Conservation (phyloP, 169 alveolate species). For the Theileria annulata region DNA sequence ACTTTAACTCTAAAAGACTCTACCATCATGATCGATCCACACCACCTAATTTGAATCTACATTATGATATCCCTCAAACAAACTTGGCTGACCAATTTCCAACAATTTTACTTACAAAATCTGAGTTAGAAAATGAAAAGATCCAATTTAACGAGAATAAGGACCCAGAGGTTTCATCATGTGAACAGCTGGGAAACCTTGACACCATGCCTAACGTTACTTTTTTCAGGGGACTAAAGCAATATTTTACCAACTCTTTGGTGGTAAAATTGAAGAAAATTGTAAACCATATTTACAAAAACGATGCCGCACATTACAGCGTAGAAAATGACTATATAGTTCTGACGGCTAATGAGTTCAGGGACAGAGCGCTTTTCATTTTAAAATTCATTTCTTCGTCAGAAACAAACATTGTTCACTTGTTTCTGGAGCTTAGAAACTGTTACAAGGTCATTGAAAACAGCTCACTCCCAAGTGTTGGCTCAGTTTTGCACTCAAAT, state of each 20-base stretch:
- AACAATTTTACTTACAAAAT: conserved; percentile 3
- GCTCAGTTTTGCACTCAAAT: conserved; percentile 69
- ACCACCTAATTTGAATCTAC: background rate
- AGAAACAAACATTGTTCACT: conserved; percentile 54
- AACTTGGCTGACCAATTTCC: conserved; percentile 2
- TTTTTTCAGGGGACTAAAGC: conserved; percentile 44
- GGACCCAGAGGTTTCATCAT: background rate
- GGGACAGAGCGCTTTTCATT: conserved; percentile 40
- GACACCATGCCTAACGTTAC: background rate
- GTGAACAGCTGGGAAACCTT: background rate
- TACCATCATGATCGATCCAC: background rate
- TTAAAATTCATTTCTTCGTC: conserved; percentile 38
- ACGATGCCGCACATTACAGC: conserved; percentile 18
- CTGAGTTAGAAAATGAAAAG: too few relatives aligned
- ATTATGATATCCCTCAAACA: background rate
- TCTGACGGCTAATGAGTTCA: conserved; percentile 25
- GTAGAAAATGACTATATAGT: background rate
- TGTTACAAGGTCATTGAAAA: conserved; percentile 25
- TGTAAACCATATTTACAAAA: conserved; percentile 33
- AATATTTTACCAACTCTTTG: conserved; percentile 40
- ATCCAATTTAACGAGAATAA: too few relatives aligned
- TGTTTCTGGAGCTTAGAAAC: conserved; percentile 47
- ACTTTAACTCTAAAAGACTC: background rate
- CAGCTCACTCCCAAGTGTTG: conserved; percentile 55
- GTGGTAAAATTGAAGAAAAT: conserved; percentile 33